These are phyloP conservation scores for Tuber borchii DNA, from an alignment of 495 filamentous ascomycete genomes.

Conservation along the genomic window DNA sequence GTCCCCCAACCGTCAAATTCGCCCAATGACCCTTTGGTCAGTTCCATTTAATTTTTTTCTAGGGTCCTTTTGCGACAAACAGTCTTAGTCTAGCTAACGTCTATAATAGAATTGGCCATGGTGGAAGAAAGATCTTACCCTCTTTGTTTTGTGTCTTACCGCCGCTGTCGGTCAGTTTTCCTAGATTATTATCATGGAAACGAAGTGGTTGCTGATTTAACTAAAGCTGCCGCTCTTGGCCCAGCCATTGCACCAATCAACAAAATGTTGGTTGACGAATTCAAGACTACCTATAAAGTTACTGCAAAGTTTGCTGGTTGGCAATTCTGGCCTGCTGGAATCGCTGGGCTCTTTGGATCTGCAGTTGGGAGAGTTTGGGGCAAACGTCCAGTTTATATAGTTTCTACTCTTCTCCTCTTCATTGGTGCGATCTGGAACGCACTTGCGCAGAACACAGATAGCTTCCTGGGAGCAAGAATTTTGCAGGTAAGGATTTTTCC, in stretches of 20 bases:
- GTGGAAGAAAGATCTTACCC: constrained; percentile 52
- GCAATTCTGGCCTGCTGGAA: constrained; percentile 50
- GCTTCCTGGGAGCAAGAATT: constrained; percentile 52
- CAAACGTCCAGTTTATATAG: constrained; percentile 57
- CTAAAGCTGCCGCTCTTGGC: constrained; percentile 36
- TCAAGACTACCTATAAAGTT: constrained; percentile 44
- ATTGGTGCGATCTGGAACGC: constrained; percentile 57
- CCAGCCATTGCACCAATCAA: constrained; percentile 43
- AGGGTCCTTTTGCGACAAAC: not conserved
- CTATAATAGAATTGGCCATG: constrained; percentile 47
- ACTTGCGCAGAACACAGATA: constrained; percentile 51
- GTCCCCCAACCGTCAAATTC: constrained; percentile 53
- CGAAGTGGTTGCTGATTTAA: not conserved
- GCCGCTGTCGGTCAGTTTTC: constrained; percentile 46
- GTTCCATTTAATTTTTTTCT: constrained; percentile 1
- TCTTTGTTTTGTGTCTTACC: constrained; percentile 51
- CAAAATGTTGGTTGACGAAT: constrained; percentile 45
- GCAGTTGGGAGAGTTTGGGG: constrained; percentile 60
- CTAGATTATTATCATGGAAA: not conserved
- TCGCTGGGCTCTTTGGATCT: constrained; percentile 56
- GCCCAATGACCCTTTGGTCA: constrained; percentile 53
- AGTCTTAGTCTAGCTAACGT: constrained; percentile 25
- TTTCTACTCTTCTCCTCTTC: constrained; percentile 55
- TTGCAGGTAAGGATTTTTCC: constrained; percentile 22
- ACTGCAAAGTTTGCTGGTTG: constrained; percentile 48